Percentiles rank a stretch among this genome's conserved stretches.
phyloP scores from a whole-genome alignment of 1,139 yeast species.

The Yamadazyma oceani region DNA sequence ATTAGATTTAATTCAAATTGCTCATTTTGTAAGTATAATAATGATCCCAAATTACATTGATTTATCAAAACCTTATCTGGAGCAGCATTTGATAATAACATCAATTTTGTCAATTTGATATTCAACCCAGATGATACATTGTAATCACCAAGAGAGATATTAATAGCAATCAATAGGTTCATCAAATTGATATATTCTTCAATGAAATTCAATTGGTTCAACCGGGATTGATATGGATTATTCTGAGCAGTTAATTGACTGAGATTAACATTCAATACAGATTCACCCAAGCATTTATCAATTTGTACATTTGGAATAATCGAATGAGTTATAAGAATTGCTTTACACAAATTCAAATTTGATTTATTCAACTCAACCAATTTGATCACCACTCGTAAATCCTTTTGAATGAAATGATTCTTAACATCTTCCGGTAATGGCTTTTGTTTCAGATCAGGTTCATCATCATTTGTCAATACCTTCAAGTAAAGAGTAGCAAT shows the following conservation, averaged over 20 bases:
- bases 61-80: constrained; percentile 64
- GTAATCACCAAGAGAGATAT: constrained; percentile 66
- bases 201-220: constrained; percentile 48
- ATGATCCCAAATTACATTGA: constrained; percentile 71
- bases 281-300: constrained; percentile 19
- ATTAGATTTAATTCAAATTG: constrained; percentile 47
- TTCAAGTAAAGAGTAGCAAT: constrained; percentile 62
- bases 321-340: constrained; percentile 63
- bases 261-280: neutral
- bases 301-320: constrained; percentile 59
- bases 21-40: constrained; percentile 70
- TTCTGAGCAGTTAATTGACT: constrained; percentile 1
- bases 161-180: constrained; percentile 67
- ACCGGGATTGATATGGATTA: constrained; percentile 1
- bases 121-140: constrained; percentile 63
- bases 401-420: constrained; percentile 61
- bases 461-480: constrained; percentile 41
- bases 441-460: neutral
- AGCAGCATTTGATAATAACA: constrained; percentile 69
- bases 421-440: constrained; percentile 20
- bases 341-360: constrained; percentile 55
- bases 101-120: constrained; percentile 67
- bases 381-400: constrained; percentile 66
- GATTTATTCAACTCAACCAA: constrained; percentile 56
- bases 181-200: constrained; percentile 76